A percentile compares a stretch with the other conserved stretches of the same genome.
Evolutionary conservation across 176 grass and related monocot species (phyloP).

Genomic region (Oryza brachyantha): DNA sequence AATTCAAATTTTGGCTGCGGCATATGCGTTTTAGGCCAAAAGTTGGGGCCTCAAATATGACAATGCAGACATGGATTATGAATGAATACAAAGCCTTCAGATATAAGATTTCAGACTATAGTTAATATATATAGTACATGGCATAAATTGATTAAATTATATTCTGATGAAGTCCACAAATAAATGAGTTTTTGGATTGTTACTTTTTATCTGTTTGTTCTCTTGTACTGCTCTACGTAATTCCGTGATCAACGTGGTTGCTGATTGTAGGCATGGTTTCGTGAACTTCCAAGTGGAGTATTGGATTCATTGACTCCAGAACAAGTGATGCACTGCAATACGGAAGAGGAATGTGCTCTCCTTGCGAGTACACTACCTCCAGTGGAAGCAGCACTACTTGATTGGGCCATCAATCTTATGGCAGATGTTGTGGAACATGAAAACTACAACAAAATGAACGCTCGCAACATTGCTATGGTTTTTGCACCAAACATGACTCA

Average conservation of each 20-base stretch:
- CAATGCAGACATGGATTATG: neutral
- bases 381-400: constrained; percentile 72
- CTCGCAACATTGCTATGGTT: constrained; percentile 91
- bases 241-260: constrained; percentile 1
- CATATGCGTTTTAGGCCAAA: no score
- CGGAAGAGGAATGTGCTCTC: constrained; percentile 75
- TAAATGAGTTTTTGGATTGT: neutral
- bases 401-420: constrained; percentile 95
- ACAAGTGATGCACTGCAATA: constrained; percentile 91
- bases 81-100: neutral
- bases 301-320: constrained; percentile 70
- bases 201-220: neutral
- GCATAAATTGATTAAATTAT: neutral
- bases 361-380: constrained; percentile 55
- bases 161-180: neutral
- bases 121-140: neutral
- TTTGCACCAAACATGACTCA: constrained; percentile 98
- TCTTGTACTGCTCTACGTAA: neutral
- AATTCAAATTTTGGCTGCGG: no score
- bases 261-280: constrained; percentile 76
- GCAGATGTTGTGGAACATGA: constrained; percentile 79
- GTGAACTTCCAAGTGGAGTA: constrained; percentile 82
- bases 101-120: constrained; percentile 7
- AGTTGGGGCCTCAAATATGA: no score
- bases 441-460: constrained; percentile 90